Evolutionary conservation across 2,329 filamentous ascomycete genomes (phyloP), one percentile per base, ranked within the genome.

Genomic region (Venturiaceae sp.): DNA sequence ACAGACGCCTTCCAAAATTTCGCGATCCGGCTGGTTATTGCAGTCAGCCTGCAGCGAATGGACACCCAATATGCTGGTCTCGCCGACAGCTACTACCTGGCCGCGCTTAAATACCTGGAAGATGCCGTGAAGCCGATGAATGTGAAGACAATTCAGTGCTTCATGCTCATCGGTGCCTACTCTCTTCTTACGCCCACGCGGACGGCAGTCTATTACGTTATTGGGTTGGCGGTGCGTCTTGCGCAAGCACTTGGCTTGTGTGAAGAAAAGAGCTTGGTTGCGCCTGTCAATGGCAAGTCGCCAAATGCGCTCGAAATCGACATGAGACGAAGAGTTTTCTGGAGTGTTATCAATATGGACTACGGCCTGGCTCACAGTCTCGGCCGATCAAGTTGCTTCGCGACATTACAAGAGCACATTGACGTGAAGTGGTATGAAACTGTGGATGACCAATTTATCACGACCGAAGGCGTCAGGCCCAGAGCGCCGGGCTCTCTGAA

Each of bases 61-160:
- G 90, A 92, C 68, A 83, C 86, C 0, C 85, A 89, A 63, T 97
- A 94, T 71, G 91, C 92, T n/a, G 92, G 92, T 26, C 77, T 97
- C 30, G 92, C 94, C 32, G 92, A 97, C 72, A 92, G 90, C 68
- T 97, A 95, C 74, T 97, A 96, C 67, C 80, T 96, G 23, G 88
- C 92, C 26, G 92, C 92, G 5, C 85, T 97, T 75, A 84, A 86
- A 62, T 86, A 86, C 65, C 84, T 97, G 61, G 89, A 96, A 70
- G 83, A 84, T 2, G 85, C 95, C 11, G 81, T 97, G 58, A 85
- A 86, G 57, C 85, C 87, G n/a, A 96, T 95, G 78, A 90, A 97
- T 69, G 74, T 96, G 32, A 89, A 86, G 66, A 95, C 94, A 0
- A 75, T 97, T 16, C 94, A 97, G 72, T 96, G 92, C 65, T 84